These are phyloP conservation scores for Solanum paucissectum DNA, from an alignment of 257 asterid genomes.

Conservation along the genomic window DNA sequence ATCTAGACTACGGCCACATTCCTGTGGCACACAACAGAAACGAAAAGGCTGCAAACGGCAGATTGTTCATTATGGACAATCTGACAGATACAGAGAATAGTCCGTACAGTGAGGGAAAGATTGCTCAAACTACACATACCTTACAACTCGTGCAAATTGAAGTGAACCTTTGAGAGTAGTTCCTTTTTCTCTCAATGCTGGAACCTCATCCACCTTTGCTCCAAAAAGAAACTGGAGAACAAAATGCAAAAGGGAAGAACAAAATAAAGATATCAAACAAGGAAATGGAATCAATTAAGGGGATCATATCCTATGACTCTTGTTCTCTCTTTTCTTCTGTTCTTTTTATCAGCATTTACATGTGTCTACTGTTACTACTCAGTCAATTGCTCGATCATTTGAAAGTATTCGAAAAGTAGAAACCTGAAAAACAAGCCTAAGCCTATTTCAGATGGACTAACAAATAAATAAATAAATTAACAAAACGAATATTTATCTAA, in stretches of 20 bases:
- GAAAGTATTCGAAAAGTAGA: neutral
- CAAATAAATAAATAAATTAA: neutral
- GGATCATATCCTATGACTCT: neutral
- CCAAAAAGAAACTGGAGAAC: conserved; percentile 33
- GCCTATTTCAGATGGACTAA: neutral
- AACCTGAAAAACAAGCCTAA: neutral
- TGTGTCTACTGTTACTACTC: neutral
- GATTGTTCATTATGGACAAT: neutral
- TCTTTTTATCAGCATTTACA: neutral
- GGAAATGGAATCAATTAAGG: neutral
- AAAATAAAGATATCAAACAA: neutral
- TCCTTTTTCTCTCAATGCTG: conserved; percentile 26
- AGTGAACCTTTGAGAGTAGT: conserved; percentile 20
- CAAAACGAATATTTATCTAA: neutral
- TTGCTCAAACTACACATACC: conserved; percentile 8
- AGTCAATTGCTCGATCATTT: neutral
- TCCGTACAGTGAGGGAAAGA: neutral
- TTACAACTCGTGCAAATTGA: conserved; percentile 39
- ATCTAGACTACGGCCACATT: neutral
- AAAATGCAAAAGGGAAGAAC: neutral
- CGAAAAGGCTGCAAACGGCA: neutral
- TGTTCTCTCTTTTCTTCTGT: neutral
- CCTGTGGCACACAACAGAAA: neutral
- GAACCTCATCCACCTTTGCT: conserved; percentile 35
- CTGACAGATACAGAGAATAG: neutral